Conservation (phyloP, 352 stramenopile species). For the Phytophthora vignae region DNA sequence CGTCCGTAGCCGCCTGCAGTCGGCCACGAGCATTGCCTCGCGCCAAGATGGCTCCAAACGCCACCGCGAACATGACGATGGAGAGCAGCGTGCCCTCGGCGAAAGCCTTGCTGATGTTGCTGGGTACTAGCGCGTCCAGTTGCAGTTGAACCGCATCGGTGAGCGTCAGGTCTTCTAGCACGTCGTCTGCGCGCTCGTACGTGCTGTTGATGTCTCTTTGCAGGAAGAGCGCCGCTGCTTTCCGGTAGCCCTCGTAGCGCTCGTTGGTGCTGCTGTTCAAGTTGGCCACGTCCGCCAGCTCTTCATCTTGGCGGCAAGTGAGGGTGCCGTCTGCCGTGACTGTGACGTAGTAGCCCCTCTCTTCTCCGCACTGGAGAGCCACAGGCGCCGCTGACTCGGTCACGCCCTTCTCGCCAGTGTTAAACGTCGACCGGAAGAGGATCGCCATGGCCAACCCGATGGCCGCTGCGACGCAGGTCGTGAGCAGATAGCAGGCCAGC, state of each 20-base stretch:
- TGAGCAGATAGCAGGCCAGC: constrained; percentile 44
- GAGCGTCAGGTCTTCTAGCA: constrained; percentile 27
- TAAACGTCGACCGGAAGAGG: constrained; percentile 45
- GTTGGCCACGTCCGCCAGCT: constrained; percentile 18
- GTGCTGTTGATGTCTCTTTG: constrained; percentile 44
- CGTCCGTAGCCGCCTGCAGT: constrained; percentile 25
- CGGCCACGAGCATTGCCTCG: constrained; percentile 19
- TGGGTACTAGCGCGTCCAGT: constrained; percentile 47
- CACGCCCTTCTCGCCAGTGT: constrained; percentile 20
- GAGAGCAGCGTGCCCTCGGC: constrained; percentile 46
- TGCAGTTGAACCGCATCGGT: constrained; percentile 38
- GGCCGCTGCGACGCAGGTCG: constrained; percentile 38
- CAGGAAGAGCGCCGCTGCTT: constrained; percentile 35
- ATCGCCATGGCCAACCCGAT: constrained; percentile 45
- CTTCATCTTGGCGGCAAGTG: constrained; percentile 13
- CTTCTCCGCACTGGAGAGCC: constrained; percentile 33
- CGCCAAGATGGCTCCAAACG: constrained; percentile 46
- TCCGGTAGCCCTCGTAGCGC: constrained; percentile 28
- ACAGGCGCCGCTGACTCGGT: constrained; percentile 18
- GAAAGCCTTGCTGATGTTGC: constrained; percentile 52
- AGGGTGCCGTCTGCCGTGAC: constrained; percentile 22
- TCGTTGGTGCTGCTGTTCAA: constrained; percentile 37
- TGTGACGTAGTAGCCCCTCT: constrained; percentile 31
- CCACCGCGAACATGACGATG: constrained; percentile 59
- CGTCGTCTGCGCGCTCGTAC: constrained; percentile 22